Evolutionary conservation across 805 yeast species (phyloP).

Genomic region (Nakazawaea populi): DNA sequence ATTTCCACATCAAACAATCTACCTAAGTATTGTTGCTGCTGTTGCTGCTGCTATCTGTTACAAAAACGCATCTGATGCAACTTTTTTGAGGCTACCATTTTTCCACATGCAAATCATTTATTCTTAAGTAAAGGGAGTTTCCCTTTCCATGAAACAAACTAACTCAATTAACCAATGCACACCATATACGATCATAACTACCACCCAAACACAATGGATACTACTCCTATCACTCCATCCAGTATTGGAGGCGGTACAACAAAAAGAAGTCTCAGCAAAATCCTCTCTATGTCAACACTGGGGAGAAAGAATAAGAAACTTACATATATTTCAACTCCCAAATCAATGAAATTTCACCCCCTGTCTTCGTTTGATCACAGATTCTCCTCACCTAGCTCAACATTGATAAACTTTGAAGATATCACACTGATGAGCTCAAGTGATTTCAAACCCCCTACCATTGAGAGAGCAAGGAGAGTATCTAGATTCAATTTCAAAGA

Average conservation of each 20-base stretch:
- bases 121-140: no score
- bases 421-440: neutral
- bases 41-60: no score
- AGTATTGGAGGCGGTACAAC: neutral
- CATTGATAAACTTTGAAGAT: neutral
- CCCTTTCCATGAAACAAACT: no score
- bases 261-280: neutral
- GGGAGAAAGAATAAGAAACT: neutral
- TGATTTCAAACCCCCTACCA: neutral
- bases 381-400: neutral
- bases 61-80: neutral
- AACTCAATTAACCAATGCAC: neutral
- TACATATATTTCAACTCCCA: neutral
- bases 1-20: no score
- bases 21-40: no score
- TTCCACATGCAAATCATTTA: neutral
- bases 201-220: neutral
- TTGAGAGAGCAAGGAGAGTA: neutral
- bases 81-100: neutral
- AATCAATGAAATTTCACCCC: neutral
- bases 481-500: conserved; percentile 6
- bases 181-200: neutral
- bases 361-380: neutral
- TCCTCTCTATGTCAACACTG: neutral
- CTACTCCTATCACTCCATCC: neutral